Evolutionary conservation across 1,284 basidiomycete species (phyloP).

Genomic region (Porodaedalea pini): DNA sequence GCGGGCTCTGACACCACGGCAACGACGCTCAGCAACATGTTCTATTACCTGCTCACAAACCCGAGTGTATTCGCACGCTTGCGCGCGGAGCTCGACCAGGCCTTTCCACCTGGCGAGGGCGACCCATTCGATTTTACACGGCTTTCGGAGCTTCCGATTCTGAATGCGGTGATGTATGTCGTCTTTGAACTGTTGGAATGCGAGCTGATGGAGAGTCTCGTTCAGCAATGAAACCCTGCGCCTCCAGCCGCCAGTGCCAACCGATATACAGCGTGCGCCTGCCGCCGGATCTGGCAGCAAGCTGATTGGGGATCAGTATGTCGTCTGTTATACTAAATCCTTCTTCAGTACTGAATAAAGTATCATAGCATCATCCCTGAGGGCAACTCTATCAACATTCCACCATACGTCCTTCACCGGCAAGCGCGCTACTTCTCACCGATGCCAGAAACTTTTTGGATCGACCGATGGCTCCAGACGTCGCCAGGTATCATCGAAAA

Average conservation of each 20-base stretch:
- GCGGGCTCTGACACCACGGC: slow-evolving; percentile 36
- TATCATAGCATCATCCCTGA: slow-evolving; percentile 45
- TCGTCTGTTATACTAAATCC: neutral
- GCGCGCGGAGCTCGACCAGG: slow-evolving; percentile 30
- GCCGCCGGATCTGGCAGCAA: slow-evolving; percentile 6
- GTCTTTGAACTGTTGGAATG: neutral
- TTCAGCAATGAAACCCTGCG: slow-evolving; percentile 15
- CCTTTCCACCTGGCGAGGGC: slow-evolving; percentile 21
- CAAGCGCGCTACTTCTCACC: slow-evolving; percentile 38
- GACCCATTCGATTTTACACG: slow-evolving; percentile 20
- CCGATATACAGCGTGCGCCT: slow-evolving; percentile 16
- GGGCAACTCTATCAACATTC: slow-evolving; percentile 44
- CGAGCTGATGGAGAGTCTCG: no score
- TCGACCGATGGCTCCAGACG: slow-evolving; percentile 39
- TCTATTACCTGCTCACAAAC: slow-evolving; percentile 33
- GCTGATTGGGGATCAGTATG: slow-evolving; percentile 13
- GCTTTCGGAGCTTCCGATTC: slow-evolving; percentile 28
- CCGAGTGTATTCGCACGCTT: slow-evolving; percentile 29
- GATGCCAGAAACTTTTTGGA: slow-evolving; percentile 37
- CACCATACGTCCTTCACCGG: slow-evolving; percentile 45
- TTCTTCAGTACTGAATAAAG: neutral
- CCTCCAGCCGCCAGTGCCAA: slow-evolving; percentile 11
- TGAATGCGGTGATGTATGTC: slow-evolving; percentile 34
- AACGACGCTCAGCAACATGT: slow-evolving; percentile 30
- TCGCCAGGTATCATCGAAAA: neutral